Conservation (phyloP, 495 filamentous ascomycete genomes). For the Penicillium crystallinum region DNA sequence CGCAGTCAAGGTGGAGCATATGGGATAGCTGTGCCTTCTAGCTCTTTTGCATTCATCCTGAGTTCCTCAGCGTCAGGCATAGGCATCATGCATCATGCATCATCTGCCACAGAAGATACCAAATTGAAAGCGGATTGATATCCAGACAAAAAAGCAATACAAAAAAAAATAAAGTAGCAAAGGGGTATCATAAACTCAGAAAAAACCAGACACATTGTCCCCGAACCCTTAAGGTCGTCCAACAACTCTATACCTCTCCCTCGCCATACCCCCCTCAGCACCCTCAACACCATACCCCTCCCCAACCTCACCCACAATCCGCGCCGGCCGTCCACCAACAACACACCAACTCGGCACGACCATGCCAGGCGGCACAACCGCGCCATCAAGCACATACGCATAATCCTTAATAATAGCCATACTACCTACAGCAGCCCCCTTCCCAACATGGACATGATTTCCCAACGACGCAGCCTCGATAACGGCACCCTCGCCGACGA, state of each 20-base stretch:
- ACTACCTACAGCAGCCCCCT: slow-evolving; percentile 66
- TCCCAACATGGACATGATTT: slow-evolving; percentile 77
- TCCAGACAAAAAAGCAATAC: not conserved
- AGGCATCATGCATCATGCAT: not conserved
- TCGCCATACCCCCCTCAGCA: slow-evolving; percentile 42
- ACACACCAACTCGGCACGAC: slow-evolving; percentile 85
- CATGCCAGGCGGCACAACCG: slow-evolving; percentile 79
- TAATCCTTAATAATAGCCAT: slow-evolving; percentile 90
- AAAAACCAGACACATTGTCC: slow-evolving; percentile 7
- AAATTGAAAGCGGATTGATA: not conserved
- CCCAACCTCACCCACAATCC: slow-evolving; percentile 79
- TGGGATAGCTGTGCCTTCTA: slow-evolving; percentile 16
- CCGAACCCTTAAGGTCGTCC: slow-evolving; percentile 24
- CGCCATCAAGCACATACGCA: slow-evolving; percentile 74
- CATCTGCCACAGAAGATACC: not conserved
- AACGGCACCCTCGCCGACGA: slow-evolving; percentile 67
- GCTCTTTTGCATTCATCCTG: not conserved
- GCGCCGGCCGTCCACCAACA: slow-evolving; percentile 74
- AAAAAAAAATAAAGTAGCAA: not conserved
- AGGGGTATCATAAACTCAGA: slow-evolving; percentile 22
- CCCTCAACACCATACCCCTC: slow-evolving; percentile 66
- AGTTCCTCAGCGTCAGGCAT: not conserved
- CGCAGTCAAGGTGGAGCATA: slow-evolving; percentile 28
- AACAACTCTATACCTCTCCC: slow-evolving; percentile 44
- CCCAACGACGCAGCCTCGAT: slow-evolving; percentile 75